These are phyloP conservation scores for Globisporangium polare DNA, from an alignment of 352 stramenopile species.

Conservation along the genomic window DNA sequence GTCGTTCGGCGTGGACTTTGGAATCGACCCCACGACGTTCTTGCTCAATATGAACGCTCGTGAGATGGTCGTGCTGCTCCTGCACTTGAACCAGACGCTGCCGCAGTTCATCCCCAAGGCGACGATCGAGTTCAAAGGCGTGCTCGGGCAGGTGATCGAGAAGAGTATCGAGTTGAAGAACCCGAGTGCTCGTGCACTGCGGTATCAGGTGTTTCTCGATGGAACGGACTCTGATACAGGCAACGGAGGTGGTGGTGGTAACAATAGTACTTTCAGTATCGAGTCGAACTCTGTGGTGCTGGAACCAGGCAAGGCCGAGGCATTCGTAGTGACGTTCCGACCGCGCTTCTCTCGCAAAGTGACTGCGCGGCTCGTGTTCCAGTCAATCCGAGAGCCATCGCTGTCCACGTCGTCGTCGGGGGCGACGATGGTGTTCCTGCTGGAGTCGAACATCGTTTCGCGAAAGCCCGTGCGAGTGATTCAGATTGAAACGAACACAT, in stretches of 20 bases:
- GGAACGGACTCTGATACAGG: conserved; percentile 12
- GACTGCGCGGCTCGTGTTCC: conserved; percentile 87
- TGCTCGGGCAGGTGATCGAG: conserved; percentile 79
- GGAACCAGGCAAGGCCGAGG: conserved; percentile 64
- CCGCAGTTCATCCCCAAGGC: conserved; percentile 92
- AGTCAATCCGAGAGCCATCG: conserved; percentile 45
- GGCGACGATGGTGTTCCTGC: conserved; percentile 88
- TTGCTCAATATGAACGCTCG: conserved; percentile 52
- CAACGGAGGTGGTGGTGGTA: not conserved
- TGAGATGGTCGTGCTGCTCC: conserved; percentile 78
- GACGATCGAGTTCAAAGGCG: conserved; percentile 90
- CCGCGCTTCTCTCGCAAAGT: conserved; percentile 85
- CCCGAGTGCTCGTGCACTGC: conserved; percentile 70
- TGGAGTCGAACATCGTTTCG: conserved; percentile 79
- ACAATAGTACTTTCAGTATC: conserved; percentile 65
- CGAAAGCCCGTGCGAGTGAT: conserved; percentile 78
- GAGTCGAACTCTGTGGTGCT: conserved; percentile 64
- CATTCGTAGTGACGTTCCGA: conserved; percentile 81
- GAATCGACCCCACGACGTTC: conserved; percentile 49
- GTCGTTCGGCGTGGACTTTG: conserved; percentile 79
- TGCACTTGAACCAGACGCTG: conserved; percentile 90
- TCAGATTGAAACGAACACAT: conserved; percentile 70
- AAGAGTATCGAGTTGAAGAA: conserved; percentile 95
- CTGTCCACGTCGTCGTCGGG: conserved; percentile 22
- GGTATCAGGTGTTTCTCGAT: conserved; percentile 89